Conservation (phyloP, 495 filamentous ascomycete species). For the Penicillium steckii region DNA sequence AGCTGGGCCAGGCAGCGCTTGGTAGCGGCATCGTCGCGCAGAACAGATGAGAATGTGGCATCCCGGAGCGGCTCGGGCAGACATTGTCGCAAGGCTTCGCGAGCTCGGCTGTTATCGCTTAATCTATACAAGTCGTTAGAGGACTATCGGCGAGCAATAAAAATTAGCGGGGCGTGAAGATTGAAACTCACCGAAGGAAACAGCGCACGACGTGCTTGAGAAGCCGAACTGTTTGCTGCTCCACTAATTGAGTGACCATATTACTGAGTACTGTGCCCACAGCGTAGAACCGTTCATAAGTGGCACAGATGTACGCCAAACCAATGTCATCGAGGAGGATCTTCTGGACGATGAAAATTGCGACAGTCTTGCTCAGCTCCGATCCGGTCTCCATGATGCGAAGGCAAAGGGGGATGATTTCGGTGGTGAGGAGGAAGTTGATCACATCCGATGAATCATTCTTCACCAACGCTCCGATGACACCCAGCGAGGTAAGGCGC, state of each 20-base stretch:
- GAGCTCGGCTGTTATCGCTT: conserved; percentile 93
- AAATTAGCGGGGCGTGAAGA: neutral
- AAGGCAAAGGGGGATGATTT: conserved; percentile 97
- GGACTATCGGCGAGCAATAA: neutral
- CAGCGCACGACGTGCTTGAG: conserved; percentile 98
- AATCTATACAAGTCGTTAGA: conserved; percentile 53
- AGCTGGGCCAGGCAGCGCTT: conserved; percentile 97
- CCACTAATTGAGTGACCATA: conserved; percentile 96
- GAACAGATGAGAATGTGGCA: conserved; percentile 92
- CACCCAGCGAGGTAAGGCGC: conserved; percentile 93
- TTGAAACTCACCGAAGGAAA: conserved; percentile 75
- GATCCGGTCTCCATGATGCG: conserved; percentile 99
- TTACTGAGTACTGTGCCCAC: conserved; percentile 97
- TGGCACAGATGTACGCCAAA: conserved; percentile 98
- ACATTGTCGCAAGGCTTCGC: conserved; percentile 94
- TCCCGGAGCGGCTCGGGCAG: conserved; percentile 95
- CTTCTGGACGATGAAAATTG: conserved; percentile 99
- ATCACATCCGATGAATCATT: conserved; percentile 99
- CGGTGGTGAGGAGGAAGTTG: conserved; percentile 97
- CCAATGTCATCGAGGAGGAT: conserved; percentile 96
- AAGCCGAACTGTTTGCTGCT: conserved; percentile 93
- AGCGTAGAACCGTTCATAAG: conserved; percentile 98
- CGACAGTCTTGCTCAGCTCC: conserved; percentile 97
- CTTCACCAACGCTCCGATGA: conserved; percentile 97
- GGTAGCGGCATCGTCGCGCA: conserved; percentile 95